phyloP scores from a whole-genome alignment of 495 filamentous ascomycete genomes.

The Penicillium simplicissimum region DNA sequence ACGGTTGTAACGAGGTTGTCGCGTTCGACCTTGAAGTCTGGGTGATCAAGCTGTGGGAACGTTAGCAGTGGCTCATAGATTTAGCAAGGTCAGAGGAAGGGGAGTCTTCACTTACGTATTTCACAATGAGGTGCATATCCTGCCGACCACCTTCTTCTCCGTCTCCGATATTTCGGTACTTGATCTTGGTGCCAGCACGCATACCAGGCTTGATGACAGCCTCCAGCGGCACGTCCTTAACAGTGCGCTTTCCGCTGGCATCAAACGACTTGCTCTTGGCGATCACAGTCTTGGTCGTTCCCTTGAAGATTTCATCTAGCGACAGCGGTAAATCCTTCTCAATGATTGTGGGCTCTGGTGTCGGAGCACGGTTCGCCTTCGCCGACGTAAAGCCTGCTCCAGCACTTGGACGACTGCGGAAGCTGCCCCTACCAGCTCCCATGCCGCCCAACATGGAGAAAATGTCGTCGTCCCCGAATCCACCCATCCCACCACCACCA shows the following conservation, averaged over 20 bases:
- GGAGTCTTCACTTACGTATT: slow-evolving; percentile 67
- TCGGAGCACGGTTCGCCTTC: slow-evolving; percentile 50
- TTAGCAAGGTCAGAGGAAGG: not conserved
- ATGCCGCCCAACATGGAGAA: slow-evolving; percentile 44
- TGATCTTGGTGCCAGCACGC: slow-evolving; percentile 95
- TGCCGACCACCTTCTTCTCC: slow-evolving; percentile 97
- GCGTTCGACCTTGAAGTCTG: slow-evolving; percentile 77
- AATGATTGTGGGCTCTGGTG: slow-evolving; percentile 87
- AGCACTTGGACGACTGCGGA: slow-evolving; percentile 37
- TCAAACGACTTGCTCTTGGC: slow-evolving; percentile 97
- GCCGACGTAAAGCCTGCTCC: slow-evolving; percentile 34
- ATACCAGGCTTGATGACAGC: slow-evolving; percentile 93
- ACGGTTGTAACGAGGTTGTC: slow-evolving; percentile 79
- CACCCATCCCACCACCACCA: slow-evolving; percentile 35
- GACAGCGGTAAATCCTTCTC: slow-evolving; percentile 80
- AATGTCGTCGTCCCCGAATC: slow-evolving; percentile 55
- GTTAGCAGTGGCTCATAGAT: slow-evolving; percentile 22
- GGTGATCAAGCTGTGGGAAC: slow-evolving; percentile 72
- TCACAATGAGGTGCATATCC: slow-evolving; percentile 90
- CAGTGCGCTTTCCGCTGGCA: slow-evolving; percentile 73
- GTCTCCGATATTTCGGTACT: slow-evolving; percentile 93
- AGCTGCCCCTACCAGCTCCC: slow-evolving; percentile 41
- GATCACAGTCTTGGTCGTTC: slow-evolving; percentile 91
- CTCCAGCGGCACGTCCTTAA: slow-evolving; percentile 85
- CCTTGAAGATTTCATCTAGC: slow-evolving; percentile 83